Evolutionary conservation across 192 early-diverging fungal genomes (phyloP).

Genomic region (Dissophora ornata): DNA sequence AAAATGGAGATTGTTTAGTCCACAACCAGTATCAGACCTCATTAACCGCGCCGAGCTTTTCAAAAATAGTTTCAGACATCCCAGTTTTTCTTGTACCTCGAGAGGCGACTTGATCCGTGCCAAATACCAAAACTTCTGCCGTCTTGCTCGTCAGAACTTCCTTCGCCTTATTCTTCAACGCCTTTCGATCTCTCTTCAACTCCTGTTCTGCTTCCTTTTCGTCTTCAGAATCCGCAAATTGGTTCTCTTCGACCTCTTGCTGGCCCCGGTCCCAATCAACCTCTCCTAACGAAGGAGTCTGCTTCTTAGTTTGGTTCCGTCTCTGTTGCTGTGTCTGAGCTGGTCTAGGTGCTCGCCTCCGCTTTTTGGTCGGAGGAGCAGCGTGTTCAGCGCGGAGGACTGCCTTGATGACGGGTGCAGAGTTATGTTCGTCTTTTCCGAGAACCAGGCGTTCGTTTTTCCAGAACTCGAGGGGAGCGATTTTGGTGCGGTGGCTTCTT

Average conservation of each 20-base stretch:
- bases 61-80: not conserved
- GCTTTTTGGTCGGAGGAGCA: not conserved
- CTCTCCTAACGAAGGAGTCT: no score
- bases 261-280: no score
- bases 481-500: slow-evolving; percentile 23
- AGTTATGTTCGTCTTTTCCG: not conserved
- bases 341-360: not conserved
- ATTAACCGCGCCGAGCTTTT: no score
- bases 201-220: not conserved
- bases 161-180: not conserved
- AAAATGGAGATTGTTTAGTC: no score
- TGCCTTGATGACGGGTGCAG: slow-evolving; percentile 23
- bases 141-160: not conserved
- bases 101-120: not conserved
- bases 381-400: slow-evolving; percentile 22
- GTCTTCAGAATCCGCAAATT: not conserved
- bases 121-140: slow-evolving; percentile 13
- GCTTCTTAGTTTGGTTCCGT: not conserved
- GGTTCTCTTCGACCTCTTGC: not conserved
- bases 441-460: slow-evolving; percentile 35
- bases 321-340: not conserved
- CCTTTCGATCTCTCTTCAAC: not conserved
- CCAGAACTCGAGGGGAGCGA: slow-evolving; percentile 42
- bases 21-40: no score
- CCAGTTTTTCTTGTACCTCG: slow-evolving; percentile 1